Evolutionary conservation across 2,329 filamentous ascomycete genomes (phyloP).

Genomic region (Cladosporium sp.): DNA sequence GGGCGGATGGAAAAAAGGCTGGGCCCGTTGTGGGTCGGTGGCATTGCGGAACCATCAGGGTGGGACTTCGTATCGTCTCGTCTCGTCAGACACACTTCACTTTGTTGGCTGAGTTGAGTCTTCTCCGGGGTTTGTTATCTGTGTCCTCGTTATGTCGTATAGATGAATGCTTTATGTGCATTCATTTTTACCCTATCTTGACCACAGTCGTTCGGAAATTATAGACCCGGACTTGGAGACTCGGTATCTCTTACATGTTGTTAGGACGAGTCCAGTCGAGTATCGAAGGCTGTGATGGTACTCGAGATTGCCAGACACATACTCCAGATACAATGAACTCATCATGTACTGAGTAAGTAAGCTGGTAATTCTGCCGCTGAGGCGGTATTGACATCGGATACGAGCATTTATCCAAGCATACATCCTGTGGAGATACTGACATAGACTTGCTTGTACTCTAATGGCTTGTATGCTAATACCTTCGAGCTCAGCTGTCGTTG

Average conservation of each 20-base stretch:
- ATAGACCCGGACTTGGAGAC: not conserved
- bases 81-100: slow-evolving; percentile 1
- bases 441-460: not conserved
- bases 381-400: not conserved
- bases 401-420: not conserved
- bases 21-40: slow-evolving; percentile 7
- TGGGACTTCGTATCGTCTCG: not conserved
- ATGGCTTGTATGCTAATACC: not conserved
- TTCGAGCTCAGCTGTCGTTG: not conserved
- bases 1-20: slow-evolving; percentile 9
- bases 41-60: not conserved
- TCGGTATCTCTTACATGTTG: not conserved
- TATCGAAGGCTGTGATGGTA: not conserved
- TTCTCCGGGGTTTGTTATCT: not conserved
- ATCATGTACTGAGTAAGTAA: not conserved
- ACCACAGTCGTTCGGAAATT: not conserved
- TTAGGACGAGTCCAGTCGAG: not conserved
- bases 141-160: not conserved
- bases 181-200: not conserved
- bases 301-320: not conserved
- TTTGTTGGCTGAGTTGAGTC: not conserved
- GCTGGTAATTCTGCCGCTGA: not conserved
- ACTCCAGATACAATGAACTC: not conserved
- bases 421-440: not conserved
- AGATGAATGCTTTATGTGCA: not conserved